Conservation (phyloP, 1,284 basidiomycete species). For the Moesziomyces sp. region DNA sequence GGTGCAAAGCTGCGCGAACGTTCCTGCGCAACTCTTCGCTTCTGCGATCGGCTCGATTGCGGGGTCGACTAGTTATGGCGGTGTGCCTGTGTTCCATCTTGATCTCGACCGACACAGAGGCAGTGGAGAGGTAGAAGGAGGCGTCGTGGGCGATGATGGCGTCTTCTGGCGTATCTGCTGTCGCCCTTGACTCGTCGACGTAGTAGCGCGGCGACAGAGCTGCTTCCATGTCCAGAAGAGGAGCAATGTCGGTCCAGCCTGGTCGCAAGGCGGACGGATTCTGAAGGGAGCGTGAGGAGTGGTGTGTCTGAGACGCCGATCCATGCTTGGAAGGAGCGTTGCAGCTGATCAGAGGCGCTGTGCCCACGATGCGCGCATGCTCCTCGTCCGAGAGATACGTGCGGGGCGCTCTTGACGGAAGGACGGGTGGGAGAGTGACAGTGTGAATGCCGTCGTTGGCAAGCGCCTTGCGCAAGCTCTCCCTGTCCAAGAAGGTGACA, state of each 20-base stretch:
- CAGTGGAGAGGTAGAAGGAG: constrained; percentile 30
- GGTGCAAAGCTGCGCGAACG: constrained; percentile 21
- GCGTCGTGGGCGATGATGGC: constrained; percentile 29
- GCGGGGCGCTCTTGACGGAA: constrained; percentile 35
- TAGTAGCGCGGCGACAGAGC: constrained; percentile 14
- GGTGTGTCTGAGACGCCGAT: constrained; percentile 14
- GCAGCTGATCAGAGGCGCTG: constrained; percentile 22
- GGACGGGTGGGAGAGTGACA: constrained; percentile 30
- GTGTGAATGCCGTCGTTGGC: constrained; percentile 26
- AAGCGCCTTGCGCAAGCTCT: constrained; percentile 36
- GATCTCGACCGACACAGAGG: constrained; percentile 20
- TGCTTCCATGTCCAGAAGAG: constrained; percentile 25
- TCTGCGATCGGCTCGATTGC: constrained; percentile 2
- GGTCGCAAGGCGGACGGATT: constrained; percentile 38
- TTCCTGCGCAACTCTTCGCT: neutral
- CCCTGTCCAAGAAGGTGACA: constrained; percentile 36
- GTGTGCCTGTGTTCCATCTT: constrained; percentile 36
- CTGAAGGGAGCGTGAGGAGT: constrained; percentile 25
- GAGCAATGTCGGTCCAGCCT: constrained; percentile 47
- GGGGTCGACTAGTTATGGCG: constrained; percentile 5
- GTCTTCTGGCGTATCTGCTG: constrained; percentile 22
- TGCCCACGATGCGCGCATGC: constrained; percentile 30
- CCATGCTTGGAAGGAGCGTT: constrained; percentile 9
- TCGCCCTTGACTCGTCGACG: constrained; percentile 32
- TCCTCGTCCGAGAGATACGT: constrained; percentile 36